phyloP scores from a whole-genome alignment of 164 flowering plant genomes.

The Chimonanthus praecox region DNA sequence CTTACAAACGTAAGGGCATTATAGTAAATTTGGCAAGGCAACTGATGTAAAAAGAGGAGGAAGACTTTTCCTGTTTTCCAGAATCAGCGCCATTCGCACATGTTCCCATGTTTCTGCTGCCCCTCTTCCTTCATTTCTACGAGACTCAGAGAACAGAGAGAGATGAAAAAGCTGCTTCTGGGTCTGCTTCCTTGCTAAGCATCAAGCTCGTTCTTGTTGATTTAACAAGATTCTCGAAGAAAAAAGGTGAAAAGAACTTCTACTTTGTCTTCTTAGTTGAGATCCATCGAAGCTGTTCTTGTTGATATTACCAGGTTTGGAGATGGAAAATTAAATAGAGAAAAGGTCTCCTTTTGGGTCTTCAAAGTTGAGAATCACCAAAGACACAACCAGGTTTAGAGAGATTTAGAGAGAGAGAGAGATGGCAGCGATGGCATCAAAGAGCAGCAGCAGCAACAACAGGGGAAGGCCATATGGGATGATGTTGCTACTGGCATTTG shows the following conservation, averaged over 20 bases:
- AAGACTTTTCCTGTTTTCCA: slow-evolving; percentile 1
- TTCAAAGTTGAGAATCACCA: neutral
- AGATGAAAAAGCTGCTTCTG: slow-evolving; percentile 22
- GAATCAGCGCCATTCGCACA: slow-evolving; percentile 29
- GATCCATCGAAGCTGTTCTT: slow-evolving; percentile 22
- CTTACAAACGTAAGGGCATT: neutral
- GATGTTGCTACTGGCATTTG: slow-evolving; percentile 59
- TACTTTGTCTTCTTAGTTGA: slow-evolving; percentile 24
- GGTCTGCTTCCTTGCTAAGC: slow-evolving; percentile 33
- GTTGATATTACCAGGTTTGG: neutral
- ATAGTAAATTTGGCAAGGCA: neutral
- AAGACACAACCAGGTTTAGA: neutral
- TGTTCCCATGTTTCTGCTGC: slow-evolving; percentile 27
- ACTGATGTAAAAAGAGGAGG: neutral
- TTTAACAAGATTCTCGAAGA: neutral
- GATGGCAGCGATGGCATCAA: slow-evolving; percentile 20
- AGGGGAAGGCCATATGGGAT: slow-evolving; percentile 48
- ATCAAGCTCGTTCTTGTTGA: slow-evolving; percentile 1
- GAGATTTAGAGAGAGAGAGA: slow-evolving; percentile 20
- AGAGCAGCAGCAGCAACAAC: neutral
- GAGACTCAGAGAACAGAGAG: slow-evolving; percentile 11
- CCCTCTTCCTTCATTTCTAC: slow-evolving; percentile 18
- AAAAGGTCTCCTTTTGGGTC: neutral
- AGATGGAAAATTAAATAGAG: neutral
- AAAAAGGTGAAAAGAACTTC: neutral